These are phyloP conservation scores for Holtermanniella nyarrowii DNA, from an alignment of 768 basidiomycete species.

Conservation along the genomic window DNA sequence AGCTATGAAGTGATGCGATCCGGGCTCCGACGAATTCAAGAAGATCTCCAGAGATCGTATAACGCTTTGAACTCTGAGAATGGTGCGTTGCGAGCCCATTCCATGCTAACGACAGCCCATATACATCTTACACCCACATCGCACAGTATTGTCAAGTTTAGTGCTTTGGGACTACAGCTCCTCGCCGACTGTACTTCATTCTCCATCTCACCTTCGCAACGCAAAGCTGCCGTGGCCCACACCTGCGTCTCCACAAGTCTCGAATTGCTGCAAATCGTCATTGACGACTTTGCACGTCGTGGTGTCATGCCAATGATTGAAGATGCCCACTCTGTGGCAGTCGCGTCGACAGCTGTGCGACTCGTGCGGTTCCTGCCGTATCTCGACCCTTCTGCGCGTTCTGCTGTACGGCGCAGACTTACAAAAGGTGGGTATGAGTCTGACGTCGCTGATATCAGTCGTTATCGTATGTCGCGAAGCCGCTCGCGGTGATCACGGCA, in stretches of 20 bases:
- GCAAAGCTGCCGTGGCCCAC: neutral
- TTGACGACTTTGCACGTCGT: neutral
- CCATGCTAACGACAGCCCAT: no score
- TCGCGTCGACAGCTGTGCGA: neutral
- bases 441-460: neutral
- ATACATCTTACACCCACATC: no score
- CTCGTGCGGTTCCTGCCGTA: neutral
- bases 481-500: no score
- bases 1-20: no score
- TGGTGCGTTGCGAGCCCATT: no score
- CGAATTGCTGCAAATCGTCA: neutral
- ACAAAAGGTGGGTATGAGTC: neutral
- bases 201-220: conserved; percentile 1
- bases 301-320: conserved; percentile 7
- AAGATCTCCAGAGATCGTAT: no score
- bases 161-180: neutral
- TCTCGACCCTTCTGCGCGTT: neutral
- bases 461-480: neutral
- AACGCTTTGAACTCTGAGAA: no score
- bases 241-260: neutral
- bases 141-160: neutral
- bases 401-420: neutral
- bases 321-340: conserved; percentile 2
- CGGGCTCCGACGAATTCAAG: no score
- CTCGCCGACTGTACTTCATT: conserved; percentile 1